Evolutionary conservation across 2,329 filamentous ascomycete genomes (phyloP).

Genomic region (Exophiala sideris): DNA sequence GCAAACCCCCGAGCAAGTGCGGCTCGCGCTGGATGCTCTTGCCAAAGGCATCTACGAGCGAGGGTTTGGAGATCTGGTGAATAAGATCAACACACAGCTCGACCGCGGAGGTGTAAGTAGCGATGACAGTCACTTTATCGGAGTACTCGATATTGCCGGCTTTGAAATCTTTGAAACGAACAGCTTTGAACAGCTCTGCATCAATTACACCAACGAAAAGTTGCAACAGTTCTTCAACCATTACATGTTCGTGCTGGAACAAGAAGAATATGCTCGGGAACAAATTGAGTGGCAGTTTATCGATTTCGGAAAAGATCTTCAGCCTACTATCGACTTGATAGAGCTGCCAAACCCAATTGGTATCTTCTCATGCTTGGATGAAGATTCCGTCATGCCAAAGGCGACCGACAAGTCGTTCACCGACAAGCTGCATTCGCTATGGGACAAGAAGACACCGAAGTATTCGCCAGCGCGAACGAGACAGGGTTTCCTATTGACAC

Average conservation of each 20-base stretch:
- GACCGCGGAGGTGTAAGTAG: slow-evolving; percentile 78
- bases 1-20: slow-evolving; percentile 94
- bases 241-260: slow-evolving; percentile 98
- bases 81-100: slow-evolving; percentile 84
- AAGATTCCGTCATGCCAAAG: slow-evolving; percentile 98
- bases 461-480: slow-evolving; percentile 84
- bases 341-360: slow-evolving; percentile 95
- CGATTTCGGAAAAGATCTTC: slow-evolving; percentile 93
- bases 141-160: slow-evolving; percentile 95
- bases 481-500: slow-evolving; percentile 92
- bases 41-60: slow-evolving; percentile 98
- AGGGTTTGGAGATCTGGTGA: slow-evolving; percentile 87
- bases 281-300: slow-evolving; percentile 99
- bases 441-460: slow-evolving; percentile 94
- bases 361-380: slow-evolving; percentile 96
- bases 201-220: slow-evolving; percentile 99
- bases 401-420: slow-evolving; percentile 96
- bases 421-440: slow-evolving; percentile 92
- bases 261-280: slow-evolving; percentile 95
- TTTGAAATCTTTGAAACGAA: slow-evolving; percentile 99
- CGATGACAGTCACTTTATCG: slow-evolving; percentile 93
- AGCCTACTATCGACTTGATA: slow-evolving; percentile 96
- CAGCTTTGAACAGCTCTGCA: slow-evolving; percentile 98
- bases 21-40: slow-evolving; percentile 81
- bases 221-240: slow-evolving; percentile 99